These are phyloP conservation scores for Biscogniauxia marginata DNA, from an alignment of 2,329 filamentous ascomycete genomes.

Conservation along the genomic window DNA sequence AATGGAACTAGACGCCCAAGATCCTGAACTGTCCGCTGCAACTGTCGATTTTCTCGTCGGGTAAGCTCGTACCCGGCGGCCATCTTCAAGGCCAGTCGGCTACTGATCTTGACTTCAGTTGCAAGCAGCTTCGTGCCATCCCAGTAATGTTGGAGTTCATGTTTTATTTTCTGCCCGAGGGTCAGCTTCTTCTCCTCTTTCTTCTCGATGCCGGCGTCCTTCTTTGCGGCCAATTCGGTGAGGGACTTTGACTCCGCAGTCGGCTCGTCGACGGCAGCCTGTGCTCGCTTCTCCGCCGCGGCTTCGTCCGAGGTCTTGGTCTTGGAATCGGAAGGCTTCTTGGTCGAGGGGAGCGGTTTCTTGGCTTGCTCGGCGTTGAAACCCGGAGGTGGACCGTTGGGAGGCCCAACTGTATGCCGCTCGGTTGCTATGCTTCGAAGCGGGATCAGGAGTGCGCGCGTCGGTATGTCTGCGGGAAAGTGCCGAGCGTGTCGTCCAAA, in stretches of 20 bases:
- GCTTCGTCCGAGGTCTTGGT: slow-evolving; percentile 30
- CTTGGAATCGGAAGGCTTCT: slow-evolving; percentile 34
- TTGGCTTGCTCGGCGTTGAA: slow-evolving; percentile 90
- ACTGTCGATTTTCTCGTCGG: slow-evolving; percentile 86
- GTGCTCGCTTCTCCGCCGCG: slow-evolving; percentile 27
- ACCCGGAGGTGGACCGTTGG: slow-evolving; percentile 74
- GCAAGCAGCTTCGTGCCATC: slow-evolving; percentile 94
- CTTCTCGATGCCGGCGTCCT: slow-evolving; percentile 60
- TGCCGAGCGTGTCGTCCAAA: slow-evolving; percentile 47
- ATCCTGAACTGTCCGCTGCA: slow-evolving; percentile 91
- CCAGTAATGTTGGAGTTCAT: slow-evolving; percentile 93
- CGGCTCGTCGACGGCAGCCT: slow-evolving; percentile 29
- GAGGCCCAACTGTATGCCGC: slow-evolving; percentile 50
- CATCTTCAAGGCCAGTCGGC: slow-evolving; percentile 91
- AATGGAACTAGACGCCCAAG: slow-evolving; percentile 91
- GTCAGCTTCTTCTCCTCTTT: slow-evolving; percentile 81
- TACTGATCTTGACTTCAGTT: slow-evolving; percentile 90
- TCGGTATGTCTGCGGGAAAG: slow-evolving; percentile 45
- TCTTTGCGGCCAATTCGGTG: slow-evolving; percentile 62
- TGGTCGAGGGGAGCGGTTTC: slow-evolving; percentile 64
- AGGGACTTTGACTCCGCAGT: slow-evolving; percentile 46
- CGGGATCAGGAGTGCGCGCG: slow-evolving; percentile 57
- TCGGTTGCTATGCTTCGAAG: slow-evolving; percentile 58
- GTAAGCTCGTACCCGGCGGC: slow-evolving; percentile 95
- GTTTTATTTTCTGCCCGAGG: slow-evolving; percentile 88